A percentile compares a stretch with the other conserved stretches of the same genome.
phyloP scores from a whole-genome alignment of 2,329 filamentous ascomycete genomes.

The Botrytis galanthina region DNA sequence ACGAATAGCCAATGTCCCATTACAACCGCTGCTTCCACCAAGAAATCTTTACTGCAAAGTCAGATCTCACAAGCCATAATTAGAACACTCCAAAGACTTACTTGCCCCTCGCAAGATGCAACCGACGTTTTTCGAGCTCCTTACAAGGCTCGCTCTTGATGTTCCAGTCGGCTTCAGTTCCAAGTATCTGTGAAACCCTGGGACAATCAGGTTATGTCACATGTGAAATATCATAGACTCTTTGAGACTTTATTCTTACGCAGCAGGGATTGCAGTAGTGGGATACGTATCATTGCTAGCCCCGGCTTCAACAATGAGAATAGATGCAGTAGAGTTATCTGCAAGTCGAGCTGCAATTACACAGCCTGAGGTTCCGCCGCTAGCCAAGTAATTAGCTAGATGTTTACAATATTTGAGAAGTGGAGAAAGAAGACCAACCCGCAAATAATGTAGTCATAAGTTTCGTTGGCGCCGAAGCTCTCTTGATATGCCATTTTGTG shows the following conservation, averaged over 20 bases:
- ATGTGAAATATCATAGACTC: neutral
- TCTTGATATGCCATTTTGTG: neutral
- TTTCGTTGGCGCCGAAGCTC: neutral
- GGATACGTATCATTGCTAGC: neutral
- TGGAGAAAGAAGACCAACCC: neutral
- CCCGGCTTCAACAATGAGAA: neutral
- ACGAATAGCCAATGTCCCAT: neutral
- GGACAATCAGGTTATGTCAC: neutral
- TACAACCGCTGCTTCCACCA: neutral
- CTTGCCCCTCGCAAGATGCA: conserved; percentile 6
- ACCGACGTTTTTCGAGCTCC: neutral
- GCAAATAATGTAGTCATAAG: conserved; percentile 12
- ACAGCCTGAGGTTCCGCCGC: neutral
- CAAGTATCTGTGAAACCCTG: neutral
- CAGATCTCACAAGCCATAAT: neutral
- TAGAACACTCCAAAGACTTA: neutral
- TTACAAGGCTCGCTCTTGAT: neutral
- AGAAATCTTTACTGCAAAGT: neutral
- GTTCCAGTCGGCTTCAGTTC: neutral
- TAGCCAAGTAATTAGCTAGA: neutral
- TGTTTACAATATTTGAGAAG: neutral
- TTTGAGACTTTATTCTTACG: neutral
- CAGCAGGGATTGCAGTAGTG: neutral
- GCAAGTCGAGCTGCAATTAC: neutral
- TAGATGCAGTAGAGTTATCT: neutral